phyloP scores from a whole-genome alignment of 495 filamentous ascomycete genomes.

The Hypoxylon crocopeplum region DNA sequence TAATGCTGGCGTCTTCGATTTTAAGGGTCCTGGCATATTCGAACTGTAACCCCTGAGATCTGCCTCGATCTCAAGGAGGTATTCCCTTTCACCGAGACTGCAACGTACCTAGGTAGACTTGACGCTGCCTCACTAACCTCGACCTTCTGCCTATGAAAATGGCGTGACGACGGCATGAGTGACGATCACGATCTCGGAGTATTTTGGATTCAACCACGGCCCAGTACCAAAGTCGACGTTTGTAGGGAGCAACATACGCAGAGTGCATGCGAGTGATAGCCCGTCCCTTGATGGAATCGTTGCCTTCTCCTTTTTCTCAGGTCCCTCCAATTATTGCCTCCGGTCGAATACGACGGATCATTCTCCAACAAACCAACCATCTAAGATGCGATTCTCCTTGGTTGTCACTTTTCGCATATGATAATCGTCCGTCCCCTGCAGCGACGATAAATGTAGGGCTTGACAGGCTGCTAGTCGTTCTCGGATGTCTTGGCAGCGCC shows the following conservation, averaged over 20 bases:
- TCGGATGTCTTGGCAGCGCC: slow-evolving; percentile 17
- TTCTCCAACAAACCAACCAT: not conserved
- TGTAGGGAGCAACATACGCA: not conserved
- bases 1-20: not conserved
- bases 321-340: no score
- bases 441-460: slow-evolving; percentile 17
- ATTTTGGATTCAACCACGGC: not conserved
- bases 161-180: not conserved
- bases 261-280: no score
- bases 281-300: no score
- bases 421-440: no score
- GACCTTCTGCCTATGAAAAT: slow-evolving; percentile 4
- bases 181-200: slow-evolving; percentile 12
- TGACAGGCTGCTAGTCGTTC: slow-evolving; percentile 8
- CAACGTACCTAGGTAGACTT: slow-evolving; percentile 2
- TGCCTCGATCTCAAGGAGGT: slow-evolving; percentile 7
- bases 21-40: not conserved
- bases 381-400: not conserved
- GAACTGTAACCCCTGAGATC: slow-evolving; percentile 3
- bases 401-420: not conserved
- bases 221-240: not conserved
- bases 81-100: slow-evolving; percentile 2
- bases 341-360: no score
- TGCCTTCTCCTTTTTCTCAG: no score
- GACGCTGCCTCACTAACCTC: not conserved